Evolutionary conservation across 78 protist genomes (phyloP), one percentile per base, ranked within the genome.

Genomic region (Isochrysis galbana): DNA sequence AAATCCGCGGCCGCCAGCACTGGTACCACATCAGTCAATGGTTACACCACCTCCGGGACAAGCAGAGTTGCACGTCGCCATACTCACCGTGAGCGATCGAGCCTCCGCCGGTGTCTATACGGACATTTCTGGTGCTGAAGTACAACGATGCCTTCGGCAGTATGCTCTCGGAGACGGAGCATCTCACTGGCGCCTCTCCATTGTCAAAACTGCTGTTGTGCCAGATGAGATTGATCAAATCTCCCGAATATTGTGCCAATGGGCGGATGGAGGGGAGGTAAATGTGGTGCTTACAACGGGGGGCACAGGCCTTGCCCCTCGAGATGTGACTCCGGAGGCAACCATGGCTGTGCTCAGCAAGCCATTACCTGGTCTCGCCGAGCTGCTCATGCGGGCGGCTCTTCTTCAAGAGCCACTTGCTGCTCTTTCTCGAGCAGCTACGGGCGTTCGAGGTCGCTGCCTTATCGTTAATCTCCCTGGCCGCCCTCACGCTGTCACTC

Each of bases 311-410:
- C 47, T 55, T 39, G 0, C 91, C 29, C 41, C 47, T 17, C 91
- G 91, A 44, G 91, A 89, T 39, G 91, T 89, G 23, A 89, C 91
- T 47, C 91, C 91, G 19, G 91, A 89, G 39, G 91, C 91, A 2
- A 89, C 91, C 32, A n/a, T 1, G 7, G 61, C 80, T n/a, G 51
- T 67, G 44, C 5, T 39, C 80, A 54, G 61, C 1, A 10, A n/a
- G 51, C 42, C 11, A 11, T 29, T n/a, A 4, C 82, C 87, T 10
- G 82, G 91, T 21, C 39, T 89, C 32, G 11, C 55, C 7, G 82
- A 48, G 83, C 38, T n/a, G 22, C 1, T 89, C 34, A 77, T 89
- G 36, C 48, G 51, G 4, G 77, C 19, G 26, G 10, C 87, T 17
- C 36, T 89, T 11, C 7, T 1, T 25, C 19, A 10, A 38, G 47